These are phyloP conservation scores for Solanum neorickii DNA, from an alignment of 257 asterid genomes.

Conservation along the genomic window DNA sequence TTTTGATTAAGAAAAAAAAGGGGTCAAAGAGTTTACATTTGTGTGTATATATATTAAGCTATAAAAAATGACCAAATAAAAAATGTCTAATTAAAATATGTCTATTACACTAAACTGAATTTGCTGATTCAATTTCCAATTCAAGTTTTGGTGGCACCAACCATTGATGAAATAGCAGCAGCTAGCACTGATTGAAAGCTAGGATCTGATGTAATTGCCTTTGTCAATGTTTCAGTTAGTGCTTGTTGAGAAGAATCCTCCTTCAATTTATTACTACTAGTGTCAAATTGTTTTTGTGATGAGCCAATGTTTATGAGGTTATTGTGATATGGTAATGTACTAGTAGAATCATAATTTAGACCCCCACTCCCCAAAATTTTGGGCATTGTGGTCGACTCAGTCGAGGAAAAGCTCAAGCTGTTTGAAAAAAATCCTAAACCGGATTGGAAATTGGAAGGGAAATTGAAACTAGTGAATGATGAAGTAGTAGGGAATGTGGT, in stretches of 20 bases:
- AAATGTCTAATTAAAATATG: background rate
- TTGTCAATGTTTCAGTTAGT: slow-evolving; percentile 64
- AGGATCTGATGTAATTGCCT: slow-evolving; percentile 72
- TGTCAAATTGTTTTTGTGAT: slow-evolving; percentile 17
- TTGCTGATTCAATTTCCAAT: background rate
- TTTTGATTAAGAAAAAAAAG: background rate
- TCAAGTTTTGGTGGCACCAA: slow-evolving; percentile 5
- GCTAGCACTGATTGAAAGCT: slow-evolving; percentile 54
- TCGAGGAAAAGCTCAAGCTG: slow-evolving; percentile 31
- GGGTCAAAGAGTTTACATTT: background rate
- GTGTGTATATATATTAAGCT: background rate
- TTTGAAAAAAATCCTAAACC: slow-evolving; percentile 29
- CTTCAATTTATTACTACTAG: background rate
- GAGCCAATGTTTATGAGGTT: slow-evolving; percentile 4
- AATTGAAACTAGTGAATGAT: slow-evolving; percentile 17
- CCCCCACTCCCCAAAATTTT: slow-evolving; percentile 27
- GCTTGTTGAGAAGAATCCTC: slow-evolving; percentile 41
- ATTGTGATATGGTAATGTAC: slow-evolving; percentile 10
- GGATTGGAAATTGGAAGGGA: slow-evolving; percentile 22
- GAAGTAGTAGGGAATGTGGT: slow-evolving; percentile 31
- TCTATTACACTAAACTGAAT: background rate
- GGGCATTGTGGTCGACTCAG: slow-evolving; percentile 17
- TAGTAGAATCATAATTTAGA: slow-evolving; percentile 2
- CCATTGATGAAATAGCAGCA: slow-evolving; percentile 63
- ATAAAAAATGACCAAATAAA: background rate